phyloP scores from a whole-genome alignment of 805 yeast species.

The Teunomyces barrocoloradensis region DNA sequence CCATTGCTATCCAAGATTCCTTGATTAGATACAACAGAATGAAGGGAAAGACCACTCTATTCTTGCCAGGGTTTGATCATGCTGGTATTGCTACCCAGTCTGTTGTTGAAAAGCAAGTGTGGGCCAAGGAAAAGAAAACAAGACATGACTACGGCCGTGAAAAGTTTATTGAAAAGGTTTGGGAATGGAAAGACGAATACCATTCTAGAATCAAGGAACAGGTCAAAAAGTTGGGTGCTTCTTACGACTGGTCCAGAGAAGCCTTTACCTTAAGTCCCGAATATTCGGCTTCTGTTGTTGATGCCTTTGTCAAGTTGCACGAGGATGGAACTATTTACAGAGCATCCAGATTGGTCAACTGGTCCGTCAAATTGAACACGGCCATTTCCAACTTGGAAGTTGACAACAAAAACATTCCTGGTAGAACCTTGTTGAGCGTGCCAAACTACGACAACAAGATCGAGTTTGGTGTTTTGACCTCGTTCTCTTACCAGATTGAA shows the following conservation, averaged over 20 bases:
- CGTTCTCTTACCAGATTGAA: slow-evolving; percentile 87
- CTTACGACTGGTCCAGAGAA: slow-evolving; percentile 95
- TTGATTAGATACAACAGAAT: slow-evolving; percentile 92
- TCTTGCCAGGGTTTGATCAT: slow-evolving; percentile 96
- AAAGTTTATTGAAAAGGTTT: slow-evolving; percentile 78
- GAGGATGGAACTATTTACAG: slow-evolving; percentile 96
- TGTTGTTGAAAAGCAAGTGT: slow-evolving; percentile 92
- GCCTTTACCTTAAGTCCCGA: slow-evolving; percentile 87
- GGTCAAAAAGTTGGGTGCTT: slow-evolving; percentile 86
- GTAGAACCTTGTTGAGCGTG: slow-evolving; percentile 74
- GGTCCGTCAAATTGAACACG: slow-evolving; percentile 94
- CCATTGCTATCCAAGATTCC: slow-evolving; percentile 92
- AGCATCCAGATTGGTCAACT: slow-evolving; percentile 88
- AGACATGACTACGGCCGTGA: slow-evolving; percentile 97
- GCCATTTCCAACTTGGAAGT: slow-evolving; percentile 96
- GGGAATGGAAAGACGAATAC: slow-evolving; percentile 98
- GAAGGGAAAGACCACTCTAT: slow-evolving; percentile 93
- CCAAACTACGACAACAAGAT: slow-evolving; percentile 89
- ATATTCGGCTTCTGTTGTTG: slow-evolving; percentile 75
- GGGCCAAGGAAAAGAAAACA: slow-evolving; percentile 84
- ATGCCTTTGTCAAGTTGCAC: slow-evolving; percentile 86
- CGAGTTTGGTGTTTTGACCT: slow-evolving; percentile 96
- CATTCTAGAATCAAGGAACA: slow-evolving; percentile 83
- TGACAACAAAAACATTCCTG: slow-evolving; percentile 84
- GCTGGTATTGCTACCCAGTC: slow-evolving; percentile 99